Evolutionary conservation across 169 alveolate genomes (phyloP).

Genomic region (Perkinsus marinus): DNA sequence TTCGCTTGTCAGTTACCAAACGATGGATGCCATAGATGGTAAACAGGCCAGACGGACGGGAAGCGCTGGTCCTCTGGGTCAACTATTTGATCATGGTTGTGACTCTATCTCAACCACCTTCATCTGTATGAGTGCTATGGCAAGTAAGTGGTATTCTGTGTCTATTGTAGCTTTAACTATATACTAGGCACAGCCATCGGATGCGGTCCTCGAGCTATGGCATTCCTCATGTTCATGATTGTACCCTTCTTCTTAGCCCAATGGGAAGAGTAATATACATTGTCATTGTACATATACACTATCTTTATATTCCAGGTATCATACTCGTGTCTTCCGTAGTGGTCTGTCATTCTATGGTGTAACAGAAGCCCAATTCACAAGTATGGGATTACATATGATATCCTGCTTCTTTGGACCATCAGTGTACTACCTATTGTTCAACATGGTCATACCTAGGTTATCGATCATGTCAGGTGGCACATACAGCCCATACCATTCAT

Average conservation of each 20-base stretch:
- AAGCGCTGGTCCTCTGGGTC: constrained; percentile 65
- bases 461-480: neutral
- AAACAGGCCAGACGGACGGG: constrained; percentile 69
- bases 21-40: constrained; percentile 77
- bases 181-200: neutral
- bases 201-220: neutral
- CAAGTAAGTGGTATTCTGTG: neutral
- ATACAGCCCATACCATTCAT: neutral
- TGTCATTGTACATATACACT: neutral
- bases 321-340: neutral
- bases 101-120: constrained; percentile 48
- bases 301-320: neutral
- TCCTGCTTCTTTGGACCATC: neutral
- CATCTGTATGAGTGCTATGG: neutral
- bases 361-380: neutral
- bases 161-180: neutral
- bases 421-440: neutral
- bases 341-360: neutral
- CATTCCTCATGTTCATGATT: neutral
- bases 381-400: neutral
- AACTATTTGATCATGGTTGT: constrained; percentile 75
- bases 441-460: neutral
- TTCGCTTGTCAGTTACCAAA: constrained; percentile 24
- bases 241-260: neutral
- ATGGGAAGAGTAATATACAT: neutral